phyloP scores from a whole-genome alignment of 352 stramenopile genomes.

The Globisporangium polare region DNA sequence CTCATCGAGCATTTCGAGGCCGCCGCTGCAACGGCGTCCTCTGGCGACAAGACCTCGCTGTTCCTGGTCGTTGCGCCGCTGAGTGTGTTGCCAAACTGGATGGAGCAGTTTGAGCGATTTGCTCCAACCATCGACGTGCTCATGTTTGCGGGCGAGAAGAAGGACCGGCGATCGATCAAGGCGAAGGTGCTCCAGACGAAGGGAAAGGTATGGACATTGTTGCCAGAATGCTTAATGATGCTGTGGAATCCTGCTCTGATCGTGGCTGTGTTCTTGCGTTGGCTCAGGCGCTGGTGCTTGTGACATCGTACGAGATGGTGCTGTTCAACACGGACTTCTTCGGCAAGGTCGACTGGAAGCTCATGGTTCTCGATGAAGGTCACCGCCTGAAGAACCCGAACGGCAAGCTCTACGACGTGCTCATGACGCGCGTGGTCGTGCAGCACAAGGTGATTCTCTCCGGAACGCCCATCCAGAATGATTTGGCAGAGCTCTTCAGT shows the following conservation, averaged over 20 bases:
- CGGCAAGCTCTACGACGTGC: constrained; percentile 43
- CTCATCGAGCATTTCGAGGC: constrained; percentile 24
- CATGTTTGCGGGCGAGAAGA: constrained; percentile 56
- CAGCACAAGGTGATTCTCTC: constrained; percentile 60
- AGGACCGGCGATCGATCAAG: constrained; percentile 28
- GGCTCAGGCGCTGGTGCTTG: constrained; percentile 38
- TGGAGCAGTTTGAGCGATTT: constrained; percentile 74
- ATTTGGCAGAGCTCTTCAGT: constrained; percentile 77
- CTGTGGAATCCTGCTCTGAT: not conserved
- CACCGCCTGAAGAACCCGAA: constrained; percentile 88
- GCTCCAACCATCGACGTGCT: constrained; percentile 47
- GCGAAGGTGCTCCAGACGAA: constrained; percentile 7
- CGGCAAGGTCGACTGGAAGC: constrained; percentile 36
- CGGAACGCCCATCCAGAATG: constrained; percentile 89
- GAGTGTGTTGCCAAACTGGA: constrained; percentile 82
- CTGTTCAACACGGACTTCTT: constrained; percentile 59
- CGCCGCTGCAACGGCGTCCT: not conserved
- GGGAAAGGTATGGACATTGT: constrained; percentile 4
- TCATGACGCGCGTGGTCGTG: constrained; percentile 34
- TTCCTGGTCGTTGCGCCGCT: constrained; percentile 69
- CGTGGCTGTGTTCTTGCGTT: not conserved
- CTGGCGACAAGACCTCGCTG: constrained; percentile 4
- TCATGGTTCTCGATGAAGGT: constrained; percentile 85
- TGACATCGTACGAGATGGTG: constrained; percentile 77
- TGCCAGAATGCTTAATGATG: too few species aligned